Base-by-base conservation (phyloP, 768 basidiomycete species). In the Amyloporia xantha region DNA sequence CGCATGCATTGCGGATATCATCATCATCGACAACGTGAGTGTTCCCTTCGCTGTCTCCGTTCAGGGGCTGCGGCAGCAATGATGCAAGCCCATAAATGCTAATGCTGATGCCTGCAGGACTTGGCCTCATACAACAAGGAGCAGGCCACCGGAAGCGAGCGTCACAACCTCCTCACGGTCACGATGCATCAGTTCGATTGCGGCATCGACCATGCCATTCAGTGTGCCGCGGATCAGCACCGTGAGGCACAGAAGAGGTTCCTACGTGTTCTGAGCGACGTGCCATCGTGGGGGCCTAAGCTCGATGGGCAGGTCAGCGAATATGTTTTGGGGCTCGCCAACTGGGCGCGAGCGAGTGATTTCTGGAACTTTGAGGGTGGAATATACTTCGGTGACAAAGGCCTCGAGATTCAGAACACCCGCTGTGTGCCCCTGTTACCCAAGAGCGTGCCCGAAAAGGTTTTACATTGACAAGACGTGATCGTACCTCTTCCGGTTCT, bases 21-120 rank as follows among this genome's bases (percentile, higher is more conserved):
- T 86, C 44, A 78, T 77, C 59, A 81, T 77, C 76, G 67, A 81
- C 23, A 85, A 86, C 61, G 83, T 84, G 52, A 58, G 76, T 7
- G 37, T 10, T n/a, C n/a, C n/a, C 9, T 35, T n/a, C n/a, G n/a
- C n/a, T n/a, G n/a, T n/a, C n/a, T n/a, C n/a, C n/a, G n/a, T n/a
- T n/a, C n/a, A n/a, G n/a, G n/a, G n/a, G n/a, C n/a, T n/a, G n/a
- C n/a, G n/a, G n/a, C n/a, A n/a, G n/a, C 30, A 19, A 6, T 9
- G 37, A 0, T 19, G 47, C 24, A 25, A 13, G 23, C 24, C 24
- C 19, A 49, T 30, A 37, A n/a, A n/a, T n/a, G n/a, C n/a, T n/a
- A n/a, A n/a, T n/a, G n/a, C n/a, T 25, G 9, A 7, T 17, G 11
- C 5, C 10, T 3, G n/a, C 44, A 66, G 64, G 65, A 66, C 48